Evolutionary conservation across 2,329 filamentous ascomycete species (phyloP), one percentile per base, ranked within the genome.

Genomic region (Neonectria magnoliae): DNA sequence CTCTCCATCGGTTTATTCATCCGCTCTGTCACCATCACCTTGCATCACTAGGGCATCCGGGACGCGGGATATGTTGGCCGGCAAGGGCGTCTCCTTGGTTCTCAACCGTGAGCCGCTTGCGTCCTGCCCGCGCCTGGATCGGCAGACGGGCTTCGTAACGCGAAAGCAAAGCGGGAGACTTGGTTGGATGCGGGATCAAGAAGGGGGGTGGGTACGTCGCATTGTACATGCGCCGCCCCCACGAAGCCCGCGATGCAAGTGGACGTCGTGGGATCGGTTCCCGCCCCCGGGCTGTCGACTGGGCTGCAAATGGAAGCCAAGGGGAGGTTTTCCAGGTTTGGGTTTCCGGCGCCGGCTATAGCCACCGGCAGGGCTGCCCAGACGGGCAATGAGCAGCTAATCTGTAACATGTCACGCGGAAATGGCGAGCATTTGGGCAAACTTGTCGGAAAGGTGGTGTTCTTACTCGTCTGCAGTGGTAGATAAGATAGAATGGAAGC

Each of bases 41-140:
- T 48, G 33, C 61, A 57, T 67, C 47, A 42, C 54, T 62, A 60
- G 60, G 33, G n/a, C 56, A 58, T 60, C 33, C 25, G 18, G 22
- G 47, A 57, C 33, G 60, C 68, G 57, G 47, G 53, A 56, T 44
- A 62, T 29, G 36, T 38, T 42, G 25, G 59, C 31, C 9, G 16
- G 33, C 27, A 42, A 47, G 50, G 57, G 56, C 11, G 41, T 27
- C 16, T 48, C 31, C 11, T 47, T 47, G 53, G 53, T 20, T 61
- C 48, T 20, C 25, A 48, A 22, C 48, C 18, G 50, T 53, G 48
- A 59, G 36, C 25, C 48, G 47, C 25, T 20, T 38, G 56, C 10
- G 38, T 20, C 25, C 36, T 53, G 18, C 20, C 38, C 47, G 57
- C 50, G 38, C 50, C 50, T 29, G 13, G 25, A 60, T 60, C 57